Evolutionary conservation across 306 rosid species (phyloP).

Genomic region (Leucaena leucocephala): DNA sequence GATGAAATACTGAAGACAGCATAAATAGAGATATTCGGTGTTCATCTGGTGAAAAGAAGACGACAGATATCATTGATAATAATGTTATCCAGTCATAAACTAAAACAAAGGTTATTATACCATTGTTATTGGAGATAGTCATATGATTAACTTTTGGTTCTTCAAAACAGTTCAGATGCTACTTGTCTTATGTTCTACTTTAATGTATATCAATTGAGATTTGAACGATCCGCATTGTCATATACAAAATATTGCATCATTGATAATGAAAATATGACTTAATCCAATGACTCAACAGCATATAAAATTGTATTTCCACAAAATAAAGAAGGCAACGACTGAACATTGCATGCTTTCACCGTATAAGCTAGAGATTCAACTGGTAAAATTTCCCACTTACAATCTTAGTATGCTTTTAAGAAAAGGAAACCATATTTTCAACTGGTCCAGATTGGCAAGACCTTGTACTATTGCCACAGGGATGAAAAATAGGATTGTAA

Average conservation of each 20-base stretch:
- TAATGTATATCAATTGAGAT: not conserved
- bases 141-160: not conserved
- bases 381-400: slow-evolving; percentile 54
- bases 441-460: slow-evolving; percentile 69
- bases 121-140: not conserved
- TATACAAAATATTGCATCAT: no score
- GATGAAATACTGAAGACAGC: slow-evolving; percentile 11
- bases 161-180: not conserved
- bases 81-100: not conserved
- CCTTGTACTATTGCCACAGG: slow-evolving; percentile 86
- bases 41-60: not conserved
- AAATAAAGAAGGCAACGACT: no score
- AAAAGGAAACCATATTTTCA: slow-evolving; percentile 72
- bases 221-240: not conserved
- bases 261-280: no score
- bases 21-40: not conserved
- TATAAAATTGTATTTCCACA: no score
- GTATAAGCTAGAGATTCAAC: slow-evolving; percentile 22
- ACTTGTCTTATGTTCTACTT: not conserved
- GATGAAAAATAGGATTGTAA: slow-evolving; percentile 69
- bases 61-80: not conserved
- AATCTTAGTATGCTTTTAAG: slow-evolving; percentile 56
- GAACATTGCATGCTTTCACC: slow-evolving; percentile 1
- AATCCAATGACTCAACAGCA: no score
- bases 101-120: not conserved